Evolutionary conservation across 2,329 filamentous ascomycete genomes (phyloP), one percentile per base, ranked within the genome.

Genomic region (Colletotrichum kahawae): DNA sequence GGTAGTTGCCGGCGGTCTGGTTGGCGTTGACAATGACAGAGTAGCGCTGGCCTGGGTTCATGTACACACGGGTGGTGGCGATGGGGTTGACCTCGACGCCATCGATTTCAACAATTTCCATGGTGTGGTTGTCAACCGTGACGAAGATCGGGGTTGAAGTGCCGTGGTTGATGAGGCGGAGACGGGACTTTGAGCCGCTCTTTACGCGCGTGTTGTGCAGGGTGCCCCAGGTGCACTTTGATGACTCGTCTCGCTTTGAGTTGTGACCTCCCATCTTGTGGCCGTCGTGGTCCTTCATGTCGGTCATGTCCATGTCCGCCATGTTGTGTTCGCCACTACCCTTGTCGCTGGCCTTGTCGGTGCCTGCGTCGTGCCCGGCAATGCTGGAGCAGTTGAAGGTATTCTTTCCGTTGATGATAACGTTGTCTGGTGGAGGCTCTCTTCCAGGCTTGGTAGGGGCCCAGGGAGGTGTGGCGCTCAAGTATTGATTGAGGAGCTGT

Each of bases 161-260:
- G 33, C 83, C 84, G 51, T 84, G 80, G 79, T 85, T 87, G 76
- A 87, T 85, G 38, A 87, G 80, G 1, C 85, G 81, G 1, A 86
- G 78, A 9, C 84, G 83, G 16, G 82, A 78, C 8, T 72, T 78
- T 24, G 81, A 76, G 16, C 79, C 79, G 14, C 76, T 78, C 27
- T 75, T 78, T 18, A 85, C 75, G n/a, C 71, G 78, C 14, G 83
- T 84, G 6, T 72, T 77, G 77, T 83, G 83, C 27, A 80, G 78
- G 4, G 78, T 78, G 13, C 83, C 84, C 34, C 80, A 81, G 1
- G 80, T 80, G 72, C 84, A 85, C 38, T 68, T 70, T 1, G 56
- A 31, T 6, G 70, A 27, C 3, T 54, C 27, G 16, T 72, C 72
- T 36, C 72, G 57, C 7, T 56, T 38, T 27, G 56, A 27, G 13